Conservation (phyloP, 2,329 filamentous ascomycete species). For the Aaosphaeria arxii region DNA sequence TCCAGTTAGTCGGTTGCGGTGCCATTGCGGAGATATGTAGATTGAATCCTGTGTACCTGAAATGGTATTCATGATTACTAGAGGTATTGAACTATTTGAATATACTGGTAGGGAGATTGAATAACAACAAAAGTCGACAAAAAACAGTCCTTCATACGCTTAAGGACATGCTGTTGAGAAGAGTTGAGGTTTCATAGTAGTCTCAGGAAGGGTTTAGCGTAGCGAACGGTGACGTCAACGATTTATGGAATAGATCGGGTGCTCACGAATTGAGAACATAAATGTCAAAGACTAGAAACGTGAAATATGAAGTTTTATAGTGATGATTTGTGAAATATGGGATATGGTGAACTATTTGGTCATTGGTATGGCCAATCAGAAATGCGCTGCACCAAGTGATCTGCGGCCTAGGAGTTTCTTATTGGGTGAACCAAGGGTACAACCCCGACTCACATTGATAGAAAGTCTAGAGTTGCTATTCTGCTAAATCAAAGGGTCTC, state of each 20-base stretch:
- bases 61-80: conserved; percentile 25
- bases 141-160: conserved; percentile 10
- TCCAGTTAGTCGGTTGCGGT: background rate
- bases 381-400: no score
- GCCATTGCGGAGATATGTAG: background rate
- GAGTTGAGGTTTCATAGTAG: conserved; percentile 14
- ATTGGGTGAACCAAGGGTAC: no score
- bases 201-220: conserved; percentile 14
- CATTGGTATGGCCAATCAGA: no score
- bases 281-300: no score
- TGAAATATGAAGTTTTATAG: no score
- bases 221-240: conserved; percentile 19
- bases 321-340: no score
- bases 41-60: conserved; percentile 17
- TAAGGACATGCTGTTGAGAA: conserved; percentile 17
- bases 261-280: no score
- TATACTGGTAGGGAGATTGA: background rate
- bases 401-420: no score
- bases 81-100: background rate
- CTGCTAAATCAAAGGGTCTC: no score
- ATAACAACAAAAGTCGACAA: background rate
- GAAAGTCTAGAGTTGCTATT: no score
- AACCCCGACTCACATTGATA: no score
- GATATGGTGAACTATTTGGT: no score
- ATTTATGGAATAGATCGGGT: conserved; percentile 5